phyloP scores from a whole-genome alignment of 1,284 basidiomycete genomes.

The Cerioporus squamosus region DNA sequence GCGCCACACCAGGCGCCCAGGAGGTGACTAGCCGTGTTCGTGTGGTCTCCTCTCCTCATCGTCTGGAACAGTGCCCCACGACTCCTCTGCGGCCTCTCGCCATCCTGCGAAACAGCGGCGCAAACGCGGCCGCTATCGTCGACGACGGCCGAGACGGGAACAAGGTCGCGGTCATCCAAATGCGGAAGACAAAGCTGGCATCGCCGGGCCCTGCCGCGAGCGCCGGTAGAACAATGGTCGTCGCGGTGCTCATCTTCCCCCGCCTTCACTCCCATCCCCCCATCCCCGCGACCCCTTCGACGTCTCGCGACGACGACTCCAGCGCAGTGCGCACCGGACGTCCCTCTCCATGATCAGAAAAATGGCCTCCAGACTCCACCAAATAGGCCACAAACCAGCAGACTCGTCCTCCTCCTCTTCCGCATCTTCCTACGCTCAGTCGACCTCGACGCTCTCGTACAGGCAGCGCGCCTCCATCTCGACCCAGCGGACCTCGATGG shows the following conservation, averaged over 20 bases:
- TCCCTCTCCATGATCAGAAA: slow-evolving; percentile 42
- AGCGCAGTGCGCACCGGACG: slow-evolving; percentile 16
- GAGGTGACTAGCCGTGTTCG: too few species aligned
- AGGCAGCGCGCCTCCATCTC: slow-evolving; percentile 65
- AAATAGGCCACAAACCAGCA: slow-evolving; percentile 21
- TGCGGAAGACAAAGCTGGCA: slow-evolving; percentile 19
- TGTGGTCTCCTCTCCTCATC: too few species aligned
- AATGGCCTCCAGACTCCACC: slow-evolving; percentile 49
- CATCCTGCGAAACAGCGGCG: too few species aligned
- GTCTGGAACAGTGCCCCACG: too few species aligned
- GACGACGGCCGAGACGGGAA: neutral
- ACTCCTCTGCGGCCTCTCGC: too few species aligned
- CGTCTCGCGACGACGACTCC: slow-evolving; percentile 6
- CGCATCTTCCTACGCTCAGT: slow-evolving; percentile 25
- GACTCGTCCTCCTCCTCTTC: slow-evolving; percentile 26
- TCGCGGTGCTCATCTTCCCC: slow-evolving; percentile 5
- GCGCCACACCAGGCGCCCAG: too few species aligned
- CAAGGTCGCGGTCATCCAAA: slow-evolving; percentile 4
- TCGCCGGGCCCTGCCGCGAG: slow-evolving; percentile 18
- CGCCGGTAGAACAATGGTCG: slow-evolving; percentile 25
- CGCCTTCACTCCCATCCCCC: neutral
- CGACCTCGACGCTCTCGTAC: slow-evolving; percentile 26
- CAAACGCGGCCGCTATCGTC: neutral
- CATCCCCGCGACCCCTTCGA: neutral
- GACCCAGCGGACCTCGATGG: slow-evolving; percentile 61